These are phyloP conservation scores for Ochromonas danica DNA, from an alignment of 108 stramenopile genomes.

Conservation along the genomic window DNA sequence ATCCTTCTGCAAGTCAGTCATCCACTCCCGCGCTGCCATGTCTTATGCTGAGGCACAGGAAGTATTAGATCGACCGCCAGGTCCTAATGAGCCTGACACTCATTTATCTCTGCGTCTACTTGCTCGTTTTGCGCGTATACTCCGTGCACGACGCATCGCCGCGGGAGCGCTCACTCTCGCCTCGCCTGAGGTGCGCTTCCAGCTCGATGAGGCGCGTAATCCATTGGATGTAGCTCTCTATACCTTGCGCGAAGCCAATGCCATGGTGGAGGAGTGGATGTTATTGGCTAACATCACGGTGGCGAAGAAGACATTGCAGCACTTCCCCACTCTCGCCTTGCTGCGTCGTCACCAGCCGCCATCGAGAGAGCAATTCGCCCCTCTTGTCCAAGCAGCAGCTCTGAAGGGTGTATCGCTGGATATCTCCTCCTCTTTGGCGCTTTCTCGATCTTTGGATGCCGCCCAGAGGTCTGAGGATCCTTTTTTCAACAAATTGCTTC, in stretches of 20 bases:
- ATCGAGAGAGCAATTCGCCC: conserved; percentile 87
- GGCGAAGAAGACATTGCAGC: conserved; percentile 80
- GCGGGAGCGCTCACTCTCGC: conserved; percentile 95
- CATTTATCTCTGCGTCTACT: conserved; percentile 74
- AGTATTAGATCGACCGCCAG: conserved; percentile 73
- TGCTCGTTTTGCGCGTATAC: conserved; percentile 73
- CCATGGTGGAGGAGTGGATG: conserved; percentile 98
- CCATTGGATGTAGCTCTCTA: conserved; percentile 95
- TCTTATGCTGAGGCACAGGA: conserved; percentile 95
- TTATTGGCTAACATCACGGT: conserved; percentile 97
- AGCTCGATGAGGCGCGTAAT: conserved; percentile 89
- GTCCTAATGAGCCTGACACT: conserved; percentile 63
- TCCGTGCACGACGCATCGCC: conserved; percentile 77
- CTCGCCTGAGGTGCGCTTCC: conserved; percentile 86
- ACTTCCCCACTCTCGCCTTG: conserved; percentile 82
- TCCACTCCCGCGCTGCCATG: conserved; percentile 85
- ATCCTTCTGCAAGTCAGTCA: conserved; percentile 86
- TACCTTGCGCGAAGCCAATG: conserved; percentile 79
- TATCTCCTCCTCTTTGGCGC: conserved; percentile 81
- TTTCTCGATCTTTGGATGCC: conserved; percentile 88
- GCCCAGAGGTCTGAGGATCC: conserved; percentile 71
- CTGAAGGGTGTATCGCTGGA: conserved; percentile 71
- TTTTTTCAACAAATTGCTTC: conserved; percentile 59
- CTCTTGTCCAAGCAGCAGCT: conserved; percentile 79
- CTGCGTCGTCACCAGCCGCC: conserved; percentile 94